phyloP scores from a whole-genome alignment of 352 stramenopile genomes.

The Globisporangium paddicum region DNA sequence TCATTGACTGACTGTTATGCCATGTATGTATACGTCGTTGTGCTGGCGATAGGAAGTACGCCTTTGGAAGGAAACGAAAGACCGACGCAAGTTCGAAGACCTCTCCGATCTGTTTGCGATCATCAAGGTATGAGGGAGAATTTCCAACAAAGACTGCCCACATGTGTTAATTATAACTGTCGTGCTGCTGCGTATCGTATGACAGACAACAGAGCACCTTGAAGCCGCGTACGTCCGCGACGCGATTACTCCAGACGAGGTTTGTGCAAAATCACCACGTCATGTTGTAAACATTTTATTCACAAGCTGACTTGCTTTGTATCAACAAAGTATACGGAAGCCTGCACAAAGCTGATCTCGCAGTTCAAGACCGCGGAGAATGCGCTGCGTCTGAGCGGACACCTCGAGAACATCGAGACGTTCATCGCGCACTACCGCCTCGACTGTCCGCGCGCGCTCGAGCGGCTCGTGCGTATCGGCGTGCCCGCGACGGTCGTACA shows the following conservation, averaged over 20 bases:
- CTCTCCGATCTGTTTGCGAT: conserved; percentile 94
- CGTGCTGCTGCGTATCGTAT: not conserved
- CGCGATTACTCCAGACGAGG: conserved; percentile 90
- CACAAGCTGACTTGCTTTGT: not conserved
- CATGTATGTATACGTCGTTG: not conserved
- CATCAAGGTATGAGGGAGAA: conserved; percentile 91
- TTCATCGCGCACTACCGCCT: conserved; percentile 96
- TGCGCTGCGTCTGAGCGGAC: conserved; percentile 77
- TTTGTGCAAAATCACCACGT: conserved; percentile 12
- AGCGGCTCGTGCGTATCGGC: conserved; percentile 93
- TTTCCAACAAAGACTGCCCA: no score
- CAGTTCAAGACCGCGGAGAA: conserved; percentile 98
- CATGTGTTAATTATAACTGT: no score
- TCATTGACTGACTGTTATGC: not conserved
- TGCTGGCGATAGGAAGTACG: conserved; percentile 50
- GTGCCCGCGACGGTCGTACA: conserved; percentile 91
- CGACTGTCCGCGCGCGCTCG: conserved; percentile 93
- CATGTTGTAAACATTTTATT: not conserved
- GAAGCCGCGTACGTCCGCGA: conserved; percentile 96
- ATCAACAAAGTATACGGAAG: conserved; percentile 87
- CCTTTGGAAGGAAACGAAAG: conserved; percentile 80
- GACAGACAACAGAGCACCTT: conserved; percentile 89
- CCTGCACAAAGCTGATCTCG: conserved; percentile 97
- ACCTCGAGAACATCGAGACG: conserved; percentile 56
- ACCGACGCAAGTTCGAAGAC: conserved; percentile 85